These are phyloP conservation scores for Sporothrix globosa DNA, from an alignment of 2,329 filamentous ascomycete species.

Conservation along the genomic window DNA sequence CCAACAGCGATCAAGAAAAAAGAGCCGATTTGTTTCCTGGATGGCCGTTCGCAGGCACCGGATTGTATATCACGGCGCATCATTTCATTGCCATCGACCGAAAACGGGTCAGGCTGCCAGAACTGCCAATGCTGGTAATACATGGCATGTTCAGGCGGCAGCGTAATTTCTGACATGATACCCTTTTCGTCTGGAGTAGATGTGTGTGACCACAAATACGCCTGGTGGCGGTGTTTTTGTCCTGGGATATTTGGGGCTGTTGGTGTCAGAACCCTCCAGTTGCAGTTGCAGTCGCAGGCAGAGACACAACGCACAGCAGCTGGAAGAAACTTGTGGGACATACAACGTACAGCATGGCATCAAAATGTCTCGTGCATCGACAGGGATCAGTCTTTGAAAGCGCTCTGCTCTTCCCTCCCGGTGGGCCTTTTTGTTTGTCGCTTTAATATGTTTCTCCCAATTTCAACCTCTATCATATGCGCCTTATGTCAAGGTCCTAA, in stretches of 20 bases:
- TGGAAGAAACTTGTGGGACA: constrained; percentile 14
- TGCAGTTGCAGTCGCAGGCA: not conserved
- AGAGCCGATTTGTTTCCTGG: not conserved
- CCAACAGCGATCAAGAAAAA: not conserved
- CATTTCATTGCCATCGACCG: not conserved
- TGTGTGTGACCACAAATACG: constrained; percentile 4
- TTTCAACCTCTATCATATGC: not conserved
- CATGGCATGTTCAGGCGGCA: not conserved
- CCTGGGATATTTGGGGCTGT: not conserved
- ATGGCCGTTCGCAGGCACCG: too few relatives aligned
- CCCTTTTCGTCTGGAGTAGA: constrained; percentile 12
- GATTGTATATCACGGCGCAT: too few relatives aligned
- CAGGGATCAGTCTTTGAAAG: not conserved
- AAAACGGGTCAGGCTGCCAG: not conserved
- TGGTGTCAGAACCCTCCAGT: constrained; percentile 1
- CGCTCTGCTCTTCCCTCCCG: not conserved
- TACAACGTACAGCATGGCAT: not conserved
- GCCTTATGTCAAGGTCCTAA: constrained; percentile 17
- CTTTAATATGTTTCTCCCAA: not conserved
- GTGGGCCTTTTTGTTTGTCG: not conserved
- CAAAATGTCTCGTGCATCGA: constrained; percentile 12
- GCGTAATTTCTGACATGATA: not conserved
- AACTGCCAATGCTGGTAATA: not conserved
- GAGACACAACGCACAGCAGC: constrained; percentile 16
- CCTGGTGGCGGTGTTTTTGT: constrained; percentile 11